phyloP scores from a whole-genome alignment of 208 protist species.

The Crithidia acanthocephali region DNA sequence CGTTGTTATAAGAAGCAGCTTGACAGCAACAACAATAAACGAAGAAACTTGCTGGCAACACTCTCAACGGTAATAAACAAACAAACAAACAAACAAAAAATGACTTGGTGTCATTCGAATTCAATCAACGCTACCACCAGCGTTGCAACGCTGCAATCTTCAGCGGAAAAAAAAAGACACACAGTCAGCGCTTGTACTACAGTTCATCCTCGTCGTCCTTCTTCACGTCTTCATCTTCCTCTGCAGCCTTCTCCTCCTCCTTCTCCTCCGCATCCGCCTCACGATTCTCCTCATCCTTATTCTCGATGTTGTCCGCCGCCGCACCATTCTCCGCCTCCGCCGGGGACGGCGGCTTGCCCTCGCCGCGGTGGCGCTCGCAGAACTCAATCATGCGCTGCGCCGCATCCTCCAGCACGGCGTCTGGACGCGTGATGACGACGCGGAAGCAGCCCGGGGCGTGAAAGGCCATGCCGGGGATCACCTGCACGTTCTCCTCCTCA shows the following conservation, averaged over 20 bases:
- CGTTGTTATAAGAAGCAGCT: too few species aligned
- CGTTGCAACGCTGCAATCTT: background rate
- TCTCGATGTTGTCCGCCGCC: background rate
- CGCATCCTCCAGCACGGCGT: conserved; percentile 71
- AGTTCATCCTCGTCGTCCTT: conserved; percentile 1
- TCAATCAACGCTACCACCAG: too few species aligned
- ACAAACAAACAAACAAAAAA: too few species aligned
- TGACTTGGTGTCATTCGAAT: too few species aligned
- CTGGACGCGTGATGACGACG: conserved; percentile 73
- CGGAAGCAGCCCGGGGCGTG: conserved; percentile 60
- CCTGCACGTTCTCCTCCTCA: conserved; percentile 84
- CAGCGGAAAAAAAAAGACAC: background rate
- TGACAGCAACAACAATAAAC: too few species aligned
- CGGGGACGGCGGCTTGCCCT: conserved; percentile 5
- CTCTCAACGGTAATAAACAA: too few species aligned
- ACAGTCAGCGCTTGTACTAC: background rate
- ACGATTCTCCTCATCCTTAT: background rate
- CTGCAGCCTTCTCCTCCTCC: background rate
- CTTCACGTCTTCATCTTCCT: background rate
- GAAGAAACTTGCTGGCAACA: too few species aligned
- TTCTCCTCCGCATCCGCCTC: background rate
- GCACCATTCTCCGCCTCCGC: background rate
- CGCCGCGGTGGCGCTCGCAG: conserved; percentile 42
- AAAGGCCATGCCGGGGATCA: conserved; percentile 87
- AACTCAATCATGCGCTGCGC: conserved; percentile 78